Evolutionary conservation across 345 rosid species (phyloP), one percentile per base, ranked within the genome.

Genomic region (Sapria himalayana): DNA sequence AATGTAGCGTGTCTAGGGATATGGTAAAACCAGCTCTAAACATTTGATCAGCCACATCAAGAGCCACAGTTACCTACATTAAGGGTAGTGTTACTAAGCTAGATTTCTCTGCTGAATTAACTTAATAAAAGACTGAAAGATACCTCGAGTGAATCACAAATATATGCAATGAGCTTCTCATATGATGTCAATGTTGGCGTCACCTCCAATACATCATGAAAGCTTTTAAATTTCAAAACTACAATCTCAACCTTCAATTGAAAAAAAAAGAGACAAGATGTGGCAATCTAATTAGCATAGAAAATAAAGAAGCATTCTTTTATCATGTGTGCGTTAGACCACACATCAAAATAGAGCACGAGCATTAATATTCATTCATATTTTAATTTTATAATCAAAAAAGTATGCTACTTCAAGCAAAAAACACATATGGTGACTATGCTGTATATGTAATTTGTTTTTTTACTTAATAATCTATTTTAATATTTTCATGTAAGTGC

Each of bases 11-110:
- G 51, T 56, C 57, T 19, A 70, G 38, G 4, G 81, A 65, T 58
- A 78, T 24, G 22, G 56, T 38, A 55, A 70, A 48, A 43, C 72
- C 82, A 22, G 19, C 72, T 50, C 69, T 62, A 54, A 59, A 58
- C 73, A 82, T 73, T 57, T 67, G 52, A 22, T 79, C 74, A 24
- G 62, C 71, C 29, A 76, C 22, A 54, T 74, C 86, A 61, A 89
- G 67, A 41, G 95, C 93, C 16, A 41, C 59, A 46, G 69, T 71
- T 58, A 82, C 92, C 98, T 89, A 54, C 44, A 53, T 37, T 39
- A 2, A 38, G n/a, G n/a, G n/a, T n/a, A n/a, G n/a, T n/a, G n/a
- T 27, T 3, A 8, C 5, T n/a, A 10, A 1, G n/a, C 22, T 7
- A 25, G 9, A 38, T 15, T 15, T 14, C 5, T 33, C 43, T 33